Evolutionary conservation across 2,329 filamentous ascomycete genomes (phyloP), one percentile per base, ranked within the genome.

Genomic region (Cladosporium sp.): DNA sequence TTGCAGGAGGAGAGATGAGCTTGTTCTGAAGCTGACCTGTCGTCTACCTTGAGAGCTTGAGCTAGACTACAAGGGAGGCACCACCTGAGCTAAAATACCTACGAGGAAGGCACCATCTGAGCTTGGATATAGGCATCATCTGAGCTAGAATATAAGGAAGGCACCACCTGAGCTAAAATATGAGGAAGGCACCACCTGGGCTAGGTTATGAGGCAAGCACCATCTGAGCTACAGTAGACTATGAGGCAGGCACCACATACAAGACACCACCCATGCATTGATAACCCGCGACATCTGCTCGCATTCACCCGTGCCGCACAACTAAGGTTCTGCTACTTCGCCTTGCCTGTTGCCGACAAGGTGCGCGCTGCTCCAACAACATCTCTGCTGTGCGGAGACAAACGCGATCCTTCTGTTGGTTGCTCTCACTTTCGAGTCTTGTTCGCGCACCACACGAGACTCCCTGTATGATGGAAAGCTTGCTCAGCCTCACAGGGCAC

Each of bases 381-480:
- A 44, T n/a, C 18, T 2, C 3, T 18, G 40, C 7, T 44, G 40
- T 44, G 40, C 18, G 40, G 40, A 44, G 40, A 21, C 10, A 6
- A 44, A 44, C 18, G 33, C 21, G 53, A 57, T 57, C 21, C 31
- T 37, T 28, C 8, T 57, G 53, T 57, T 57, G 53, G 53, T 57
- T 31, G 53, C 53, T 37, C 33, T 37, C 23, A 11, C 49, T 52
- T 52, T 8, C 2, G 23, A 7, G 5, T 26, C 16, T 26, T 29
- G 49, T 28, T 26, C 26, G 49, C n/a, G 40, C 40, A 46, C 7
- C 8, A 21, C 14, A 10, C 37, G 37, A 44, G 18, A n/a, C 7
- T n/a, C 23, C 28, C n/a, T 55, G 28, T 55, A 55, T 18, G 33
- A 37, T 8, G n/a, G 40, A 28, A 7, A 35, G 18, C 40, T 31